A percentile compares a stretch with the other conserved stretches of the same genome.
Evolutionary conservation across 148 eudicot genomes (phyloP).

Genomic region (Chenopodium berlandieri): DNA sequence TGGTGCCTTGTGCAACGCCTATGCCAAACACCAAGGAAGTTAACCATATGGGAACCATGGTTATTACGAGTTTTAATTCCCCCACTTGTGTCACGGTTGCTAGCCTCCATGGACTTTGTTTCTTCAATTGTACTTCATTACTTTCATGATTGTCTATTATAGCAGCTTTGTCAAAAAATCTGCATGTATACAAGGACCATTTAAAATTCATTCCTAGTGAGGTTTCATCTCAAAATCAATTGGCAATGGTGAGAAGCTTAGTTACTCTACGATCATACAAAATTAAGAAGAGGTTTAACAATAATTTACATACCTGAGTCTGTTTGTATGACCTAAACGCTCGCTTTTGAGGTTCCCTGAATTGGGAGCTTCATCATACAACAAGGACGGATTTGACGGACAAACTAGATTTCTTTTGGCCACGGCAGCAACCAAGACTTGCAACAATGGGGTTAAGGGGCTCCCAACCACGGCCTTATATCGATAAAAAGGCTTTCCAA

Average conservation of each 20-base stretch:
- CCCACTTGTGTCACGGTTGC: slow-evolving; percentile 57
- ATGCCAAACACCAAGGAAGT: slow-evolving; percentile 48
- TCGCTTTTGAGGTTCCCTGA: slow-evolving; percentile 14
- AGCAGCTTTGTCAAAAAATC: slow-evolving; percentile 36
- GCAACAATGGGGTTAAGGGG: slow-evolving; percentile 62
- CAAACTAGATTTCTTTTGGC: slow-evolving; percentile 50
- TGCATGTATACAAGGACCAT: background rate
- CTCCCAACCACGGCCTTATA: slow-evolving; percentile 55
- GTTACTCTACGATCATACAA: too few species aligned
- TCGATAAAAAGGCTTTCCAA: slow-evolving; percentile 68
- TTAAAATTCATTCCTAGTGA: too few species aligned
- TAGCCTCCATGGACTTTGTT: slow-evolving; percentile 52
- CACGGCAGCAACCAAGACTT: slow-evolving; percentile 70
- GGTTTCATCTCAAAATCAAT: too few species aligned
- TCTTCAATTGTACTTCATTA: background rate
- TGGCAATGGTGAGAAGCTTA: too few species aligned
- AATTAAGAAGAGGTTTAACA: too few species aligned
- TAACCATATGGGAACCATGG: slow-evolving; percentile 59
- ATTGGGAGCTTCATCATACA: slow-evolving; percentile 33
- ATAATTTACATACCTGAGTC: slow-evolving; percentile 15
- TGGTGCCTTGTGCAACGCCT: slow-evolving; percentile 43
- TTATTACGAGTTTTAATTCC: slow-evolving; percentile 53
- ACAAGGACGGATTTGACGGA: slow-evolving; percentile 33
- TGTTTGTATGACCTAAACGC: slow-evolving; percentile 30
- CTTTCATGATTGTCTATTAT: slow-evolving; percentile 28